Conservation (phyloP, 495 filamentous ascomycete genomes). For the Neurospora terricola region DNA sequence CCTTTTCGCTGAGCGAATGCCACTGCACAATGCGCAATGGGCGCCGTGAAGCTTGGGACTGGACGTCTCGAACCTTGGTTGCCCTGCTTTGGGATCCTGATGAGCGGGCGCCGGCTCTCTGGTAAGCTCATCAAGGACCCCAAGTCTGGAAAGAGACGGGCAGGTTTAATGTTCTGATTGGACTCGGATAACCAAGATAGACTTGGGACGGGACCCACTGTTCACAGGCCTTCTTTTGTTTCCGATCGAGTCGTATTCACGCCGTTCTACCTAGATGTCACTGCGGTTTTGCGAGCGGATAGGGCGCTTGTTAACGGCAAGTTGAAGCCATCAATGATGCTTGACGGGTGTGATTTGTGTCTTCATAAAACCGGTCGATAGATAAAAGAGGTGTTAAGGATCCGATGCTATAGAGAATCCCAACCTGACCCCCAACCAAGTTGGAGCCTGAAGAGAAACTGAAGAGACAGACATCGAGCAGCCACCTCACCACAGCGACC, state of each 20-base stretch:
- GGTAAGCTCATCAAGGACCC: not conserved
- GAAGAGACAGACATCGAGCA: not conserved
- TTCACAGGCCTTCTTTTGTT: not conserved
- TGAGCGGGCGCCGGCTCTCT: not conserved
- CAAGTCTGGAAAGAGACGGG: not conserved
- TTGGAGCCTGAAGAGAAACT: not conserved
- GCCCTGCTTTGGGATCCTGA: not conserved
- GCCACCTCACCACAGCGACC: not conserved
- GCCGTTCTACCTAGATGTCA: not conserved
- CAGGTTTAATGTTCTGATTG: not conserved
- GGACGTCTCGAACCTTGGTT: not conserved
- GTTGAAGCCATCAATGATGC: not conserved
- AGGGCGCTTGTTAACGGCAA: not conserved
- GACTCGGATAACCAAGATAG: not conserved
- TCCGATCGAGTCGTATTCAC: not conserved
- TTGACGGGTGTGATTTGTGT: not conserved
- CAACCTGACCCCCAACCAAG: not conserved
- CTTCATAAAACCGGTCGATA: not conserved
- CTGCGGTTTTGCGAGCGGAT: not conserved
- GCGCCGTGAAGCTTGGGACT: not conserved
- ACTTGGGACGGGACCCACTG: not conserved
- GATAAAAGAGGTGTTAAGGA: not conserved
- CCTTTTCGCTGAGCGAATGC: not conserved
- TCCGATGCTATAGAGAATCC: not conserved
- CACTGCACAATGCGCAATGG: not conserved